A percentile compares a stretch with the other conserved stretches of the same genome.
Evolutionary conservation across 163 green algal species (phyloP).

Genomic region (Chlamydomonas reinhardtii): DNA sequence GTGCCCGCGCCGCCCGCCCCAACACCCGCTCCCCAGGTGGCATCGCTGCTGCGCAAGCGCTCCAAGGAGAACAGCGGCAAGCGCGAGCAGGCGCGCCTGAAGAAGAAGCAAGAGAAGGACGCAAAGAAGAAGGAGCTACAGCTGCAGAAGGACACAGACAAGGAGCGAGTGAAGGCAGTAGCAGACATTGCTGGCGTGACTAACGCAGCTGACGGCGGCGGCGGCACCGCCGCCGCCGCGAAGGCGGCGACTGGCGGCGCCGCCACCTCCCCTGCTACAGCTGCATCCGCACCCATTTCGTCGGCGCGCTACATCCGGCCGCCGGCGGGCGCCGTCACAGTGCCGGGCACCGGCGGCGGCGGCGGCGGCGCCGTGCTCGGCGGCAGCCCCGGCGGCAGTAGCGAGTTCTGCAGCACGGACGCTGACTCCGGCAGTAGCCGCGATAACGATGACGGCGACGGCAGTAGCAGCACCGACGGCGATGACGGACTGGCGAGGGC

Average conservation of each 20-base stretch:
- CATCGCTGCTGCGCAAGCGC: conserved; percentile 13
- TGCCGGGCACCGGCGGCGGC: neutral
- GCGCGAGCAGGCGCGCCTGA: conserved; percentile 7
- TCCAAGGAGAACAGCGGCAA: neutral
- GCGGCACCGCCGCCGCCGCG: conserved; percentile 37
- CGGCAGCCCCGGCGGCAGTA: conserved; percentile 1
- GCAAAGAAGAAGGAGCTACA: conserved; percentile 8
- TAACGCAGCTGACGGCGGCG: conserved; percentile 32
- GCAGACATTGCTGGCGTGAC: too few relatives aligned
- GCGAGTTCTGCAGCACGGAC: conserved; percentile 13
- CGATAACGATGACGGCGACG: neutral
- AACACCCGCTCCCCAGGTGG: neutral
- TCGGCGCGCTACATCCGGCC: conserved; percentile 20
- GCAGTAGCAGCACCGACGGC: neutral
- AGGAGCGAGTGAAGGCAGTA: too few relatives aligned
- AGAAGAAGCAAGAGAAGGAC: neutral
- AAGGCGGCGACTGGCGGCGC: neutral
- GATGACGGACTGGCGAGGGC: neutral
- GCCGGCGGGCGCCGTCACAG: conserved; percentile 1
- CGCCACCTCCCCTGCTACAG: neutral
- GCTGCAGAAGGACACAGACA: too few relatives aligned
- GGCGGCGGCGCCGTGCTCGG: neutral
- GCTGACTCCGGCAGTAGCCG: neutral
- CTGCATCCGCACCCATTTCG: neutral
- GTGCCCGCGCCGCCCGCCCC: too few relatives aligned